Conservation (phyloP, 2,329 filamentous ascomycete species). For the Davidsoniella neocaledoniae region DNA sequence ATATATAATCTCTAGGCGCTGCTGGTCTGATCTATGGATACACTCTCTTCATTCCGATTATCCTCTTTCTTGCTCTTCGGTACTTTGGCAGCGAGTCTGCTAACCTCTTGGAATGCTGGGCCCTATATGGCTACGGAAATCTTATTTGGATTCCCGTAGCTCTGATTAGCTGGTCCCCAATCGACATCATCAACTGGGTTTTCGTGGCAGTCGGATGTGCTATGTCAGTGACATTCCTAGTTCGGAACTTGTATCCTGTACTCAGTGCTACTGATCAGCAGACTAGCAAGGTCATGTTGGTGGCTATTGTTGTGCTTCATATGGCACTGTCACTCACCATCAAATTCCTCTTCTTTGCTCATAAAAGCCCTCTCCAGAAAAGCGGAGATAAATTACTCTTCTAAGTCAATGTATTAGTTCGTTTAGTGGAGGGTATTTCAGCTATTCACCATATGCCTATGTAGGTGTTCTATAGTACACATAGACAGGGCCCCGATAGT, state of each 20-base stretch:
- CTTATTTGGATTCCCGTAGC: conserved; percentile 95
- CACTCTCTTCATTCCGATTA: conserved; percentile 70
- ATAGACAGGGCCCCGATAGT: neutral
- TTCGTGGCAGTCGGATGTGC: conserved; percentile 81
- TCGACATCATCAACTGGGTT: conserved; percentile 78
- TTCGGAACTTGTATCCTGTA: conserved; percentile 79
- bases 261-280: conserved; percentile 84
- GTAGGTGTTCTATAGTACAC: neutral
- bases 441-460: neutral
- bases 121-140: conserved; percentile 90
- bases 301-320: conserved; percentile 72
- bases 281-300: conserved; percentile 71
- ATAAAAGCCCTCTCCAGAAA: conserved; percentile 38
- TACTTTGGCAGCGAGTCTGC: conserved; percentile 93
- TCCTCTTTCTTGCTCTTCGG: conserved; percentile 70
- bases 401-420: neutral
- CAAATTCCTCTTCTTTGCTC: conserved; percentile 92
- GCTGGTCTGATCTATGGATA: conserved; percentile 93
- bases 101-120: conserved; percentile 88
- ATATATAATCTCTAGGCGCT: conserved; percentile 37
- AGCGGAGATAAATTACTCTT: neutral
- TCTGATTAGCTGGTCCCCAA: conserved; percentile 73
- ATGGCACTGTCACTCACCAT: conserved; percentile 84
- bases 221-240: conserved; percentile 64
- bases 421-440: neutral